These are phyloP conservation scores for Triticum dicoccoides DNA, from an alignment of 176 grass and related monocot species.

Conservation along the genomic window DNA sequence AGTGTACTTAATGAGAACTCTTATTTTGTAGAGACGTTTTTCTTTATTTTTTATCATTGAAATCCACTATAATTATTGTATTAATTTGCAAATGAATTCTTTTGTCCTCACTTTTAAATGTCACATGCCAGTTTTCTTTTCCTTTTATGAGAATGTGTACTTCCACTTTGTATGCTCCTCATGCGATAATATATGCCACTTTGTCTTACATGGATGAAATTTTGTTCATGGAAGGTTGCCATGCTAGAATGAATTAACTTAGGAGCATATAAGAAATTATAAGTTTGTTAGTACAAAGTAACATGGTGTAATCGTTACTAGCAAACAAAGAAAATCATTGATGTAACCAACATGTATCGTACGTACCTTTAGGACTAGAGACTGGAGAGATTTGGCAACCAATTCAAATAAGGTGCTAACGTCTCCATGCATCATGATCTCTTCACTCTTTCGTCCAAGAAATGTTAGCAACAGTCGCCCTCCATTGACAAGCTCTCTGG, in stretches of 20 bases:
- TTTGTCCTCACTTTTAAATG: too few species aligned
- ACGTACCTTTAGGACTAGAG: conserved; percentile 39
- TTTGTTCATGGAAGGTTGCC: too few species aligned
- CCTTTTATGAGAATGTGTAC: too few species aligned
- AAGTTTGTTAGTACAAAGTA: too few species aligned
- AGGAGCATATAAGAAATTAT: too few species aligned
- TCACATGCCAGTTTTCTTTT: too few species aligned
- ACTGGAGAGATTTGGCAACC: conserved; percentile 10
- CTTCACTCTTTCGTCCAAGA: neutral
- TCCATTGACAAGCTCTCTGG: conserved; percentile 14
- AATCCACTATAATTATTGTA: neutral
- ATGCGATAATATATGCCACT: too few species aligned
- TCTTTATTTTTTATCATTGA: neutral
- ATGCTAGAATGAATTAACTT: too few species aligned
- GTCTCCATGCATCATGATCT: neutral
- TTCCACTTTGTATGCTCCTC: too few species aligned
- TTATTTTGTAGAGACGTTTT: neutral
- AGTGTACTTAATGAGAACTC: neutral
- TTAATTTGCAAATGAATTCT: neutral
- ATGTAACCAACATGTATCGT: neutral
- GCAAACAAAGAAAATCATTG: too few species aligned
- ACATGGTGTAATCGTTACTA: too few species aligned
- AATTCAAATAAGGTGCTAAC: neutral
- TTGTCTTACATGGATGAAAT: too few species aligned
- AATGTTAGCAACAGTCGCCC: conserved; percentile 42